Base-by-base conservation (phyloP, 805 yeast genomes). In the Candida sakaeoensis region DNA sequence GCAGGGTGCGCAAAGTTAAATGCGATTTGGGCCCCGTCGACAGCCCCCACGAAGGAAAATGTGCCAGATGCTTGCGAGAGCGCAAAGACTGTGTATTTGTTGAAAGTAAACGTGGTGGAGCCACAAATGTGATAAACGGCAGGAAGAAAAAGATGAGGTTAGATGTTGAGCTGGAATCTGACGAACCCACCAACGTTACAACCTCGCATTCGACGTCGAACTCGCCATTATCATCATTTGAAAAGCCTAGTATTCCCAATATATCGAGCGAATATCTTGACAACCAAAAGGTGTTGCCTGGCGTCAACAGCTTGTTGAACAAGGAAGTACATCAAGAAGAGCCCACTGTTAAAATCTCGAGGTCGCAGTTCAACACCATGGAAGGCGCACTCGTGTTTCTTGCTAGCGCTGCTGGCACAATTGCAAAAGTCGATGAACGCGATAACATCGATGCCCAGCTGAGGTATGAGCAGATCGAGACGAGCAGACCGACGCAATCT, bases 21-120 rank as follows among this genome's bases (percentile, higher is more conserved):
- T 90, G 98, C 65, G 95, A 88, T 55, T 63, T 90, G 48, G 96
- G 95, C 2, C 77, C 81, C 8, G 76, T 80, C 6, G 82, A 79
- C 36, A 72, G 73, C 44, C 95, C 95, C 0, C 69, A 71, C 33
- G 79, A 77, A 4, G 93, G 95, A 3, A 93, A 95, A 3, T 90
- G 98, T 68, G 81, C 78, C 2, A 65, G 97, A 36, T 90, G 98
- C 53, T 72, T 74, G 44, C 70, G 97, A 32, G 96, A 90, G 54
- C 69, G 95, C 12, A 77, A 77, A 48, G 88, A 82, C 49, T 90
- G 98, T 61, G 80, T 82, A 12, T 79, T 85, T 55, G 74, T 69
- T 7, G 72, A 68, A 16, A 51, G 57, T 17, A 60, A 55, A 40
- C 45, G 69, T 28, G 67, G 70, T 15, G 62, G 62, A 8, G 36